Conservation (phyloP, 805 yeast genomes). For the Deakozyma indianensis region DNA sequence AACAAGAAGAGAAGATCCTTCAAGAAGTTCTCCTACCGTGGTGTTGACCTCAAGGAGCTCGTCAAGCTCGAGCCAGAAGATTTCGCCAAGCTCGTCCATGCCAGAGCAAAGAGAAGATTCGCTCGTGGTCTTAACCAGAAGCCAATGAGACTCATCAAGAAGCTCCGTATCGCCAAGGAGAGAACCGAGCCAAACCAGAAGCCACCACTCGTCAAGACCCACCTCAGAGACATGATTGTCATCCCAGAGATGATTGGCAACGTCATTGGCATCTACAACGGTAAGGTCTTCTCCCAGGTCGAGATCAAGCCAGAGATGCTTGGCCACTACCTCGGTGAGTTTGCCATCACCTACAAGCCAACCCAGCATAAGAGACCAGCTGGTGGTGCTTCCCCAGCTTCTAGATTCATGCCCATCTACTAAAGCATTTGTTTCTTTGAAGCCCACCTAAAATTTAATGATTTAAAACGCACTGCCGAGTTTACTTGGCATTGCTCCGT, state of each 20-base stretch:
- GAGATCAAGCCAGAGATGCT: conserved; percentile 99
- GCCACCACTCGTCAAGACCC: conserved; percentile 97
- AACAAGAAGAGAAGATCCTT: conserved; percentile 56
- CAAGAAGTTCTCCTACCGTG: conserved; percentile 97
- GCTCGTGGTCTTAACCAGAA: conserved; percentile 92
- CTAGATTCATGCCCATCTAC: conserved; percentile 53
- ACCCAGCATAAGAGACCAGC: conserved; percentile 99
- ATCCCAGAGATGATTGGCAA: conserved; percentile 99
- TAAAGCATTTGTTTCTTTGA: neutral
- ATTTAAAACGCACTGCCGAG: neutral
- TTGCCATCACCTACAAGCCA: conserved; percentile 98
- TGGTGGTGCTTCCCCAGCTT: conserved; percentile 42
- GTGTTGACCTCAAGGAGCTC: conserved; percentile 92
- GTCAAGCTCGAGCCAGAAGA: conserved; percentile 92
- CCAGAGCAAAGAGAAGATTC: conserved; percentile 99
- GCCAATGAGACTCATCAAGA: conserved; percentile 92
- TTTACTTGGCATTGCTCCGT: neutral
- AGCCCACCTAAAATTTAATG: neutral
- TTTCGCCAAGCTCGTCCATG: conserved; percentile 89
- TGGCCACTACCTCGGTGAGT: conserved; percentile 99
- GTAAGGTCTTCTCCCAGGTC: conserved; percentile 98
- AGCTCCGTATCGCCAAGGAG: conserved; percentile 93
- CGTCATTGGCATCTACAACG: conserved; percentile 97
- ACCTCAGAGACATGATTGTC: conserved; percentile 96
- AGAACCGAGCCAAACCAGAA: conserved; percentile 69